These are phyloP conservation scores for Marasmius sp. DNA, from an alignment of 1,284 basidiomycete species.

Conservation along the genomic window DNA sequence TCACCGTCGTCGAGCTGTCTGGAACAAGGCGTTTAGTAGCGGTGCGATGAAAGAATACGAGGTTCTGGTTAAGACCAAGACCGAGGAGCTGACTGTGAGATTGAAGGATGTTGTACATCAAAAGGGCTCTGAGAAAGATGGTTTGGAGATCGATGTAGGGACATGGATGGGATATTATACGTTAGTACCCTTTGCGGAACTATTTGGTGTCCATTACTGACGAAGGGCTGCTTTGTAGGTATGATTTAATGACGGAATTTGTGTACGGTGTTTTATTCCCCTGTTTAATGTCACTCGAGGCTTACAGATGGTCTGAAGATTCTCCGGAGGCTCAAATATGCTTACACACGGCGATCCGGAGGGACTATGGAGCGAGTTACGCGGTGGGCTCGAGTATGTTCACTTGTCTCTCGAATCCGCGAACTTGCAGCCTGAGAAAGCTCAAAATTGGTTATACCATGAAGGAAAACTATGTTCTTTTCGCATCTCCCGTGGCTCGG, in stretches of 20 bases:
- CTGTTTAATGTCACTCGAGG: conserved; percentile 32
- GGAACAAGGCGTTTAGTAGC: conserved; percentile 41
- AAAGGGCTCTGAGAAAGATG: not conserved
- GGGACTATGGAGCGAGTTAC: conserved; percentile 12
- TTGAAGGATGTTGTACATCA: conserved; percentile 18
- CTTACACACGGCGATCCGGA: conserved; percentile 23
- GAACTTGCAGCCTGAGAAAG: not conserved
- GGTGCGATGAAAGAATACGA: conserved; percentile 39
- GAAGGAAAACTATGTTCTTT: conserved; percentile 17
- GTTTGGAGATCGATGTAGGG: conserved; percentile 26
- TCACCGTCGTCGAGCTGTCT: conserved; percentile 35
- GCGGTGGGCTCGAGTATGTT: conserved; percentile 12
- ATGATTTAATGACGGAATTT: not conserved
- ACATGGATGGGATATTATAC: conserved; percentile 34
- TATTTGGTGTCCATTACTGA: conserved; percentile 20
- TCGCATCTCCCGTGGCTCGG: conserved; percentile 32
- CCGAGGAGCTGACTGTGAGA: conserved; percentile 31
- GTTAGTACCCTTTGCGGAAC: conserved; percentile 19
- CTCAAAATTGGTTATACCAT: not conserved
- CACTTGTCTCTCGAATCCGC: not conserved
- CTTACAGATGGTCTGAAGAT: conserved; percentile 17
- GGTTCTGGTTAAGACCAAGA: conserved; percentile 30
- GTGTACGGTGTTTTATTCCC: conserved; percentile 18
- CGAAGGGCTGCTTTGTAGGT: not conserved
- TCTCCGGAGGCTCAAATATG: conserved; percentile 28